Base-by-base conservation (phyloP, 768 basidiomycete genomes). In the Mycena sanguinolenta region DNA sequence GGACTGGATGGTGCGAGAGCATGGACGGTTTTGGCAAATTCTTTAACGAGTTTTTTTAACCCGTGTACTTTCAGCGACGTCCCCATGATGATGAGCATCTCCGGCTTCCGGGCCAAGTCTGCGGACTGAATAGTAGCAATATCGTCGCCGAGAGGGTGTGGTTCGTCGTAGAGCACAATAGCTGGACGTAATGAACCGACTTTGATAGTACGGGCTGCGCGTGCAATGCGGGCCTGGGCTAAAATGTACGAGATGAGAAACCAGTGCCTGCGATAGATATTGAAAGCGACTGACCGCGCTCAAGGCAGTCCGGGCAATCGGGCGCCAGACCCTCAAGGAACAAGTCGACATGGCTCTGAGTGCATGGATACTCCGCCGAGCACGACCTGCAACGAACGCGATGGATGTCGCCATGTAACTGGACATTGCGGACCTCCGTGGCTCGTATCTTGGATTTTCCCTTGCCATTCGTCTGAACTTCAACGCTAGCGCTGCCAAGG, bases 61-160 rank as follows among this genome's bases (percentile, higher is more conserved):
- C 97, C 97, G 73, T 98, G 96, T 13, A 99, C 98, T 80, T 97
- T 97, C 66, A 99, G 86, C 21, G 95, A 96, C 19, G 98, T 99
- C 27, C 97, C 97, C 94, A 99, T 97, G 75, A 99, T 93, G 75
- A 99, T 91, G 49, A 99, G 84, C 84, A 98, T 86, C 78, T 99
- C 97, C 3, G 98, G 97, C 76, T 89, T 92, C 61, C 91, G 90
- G 19, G 84, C 80, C 7, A 98, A 78, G 78, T 99, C 97, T 19
- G 87, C 83, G 5, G 89, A 83, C 73, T 96, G 93, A 2, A 98
- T 92, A 50, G 81, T 78, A 42, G 95, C 96, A 74, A 99, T 98
- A 52, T 96, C 94, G 72, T 98, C 96, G 2, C 95, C 95, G 32
- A 95, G 85, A 12, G 95, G 97, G 81, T 96, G 95, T 0, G 93